Evolutionary conservation across 73 alveolate species (phyloP).

Genomic region (Effrenium voratum): DNA sequence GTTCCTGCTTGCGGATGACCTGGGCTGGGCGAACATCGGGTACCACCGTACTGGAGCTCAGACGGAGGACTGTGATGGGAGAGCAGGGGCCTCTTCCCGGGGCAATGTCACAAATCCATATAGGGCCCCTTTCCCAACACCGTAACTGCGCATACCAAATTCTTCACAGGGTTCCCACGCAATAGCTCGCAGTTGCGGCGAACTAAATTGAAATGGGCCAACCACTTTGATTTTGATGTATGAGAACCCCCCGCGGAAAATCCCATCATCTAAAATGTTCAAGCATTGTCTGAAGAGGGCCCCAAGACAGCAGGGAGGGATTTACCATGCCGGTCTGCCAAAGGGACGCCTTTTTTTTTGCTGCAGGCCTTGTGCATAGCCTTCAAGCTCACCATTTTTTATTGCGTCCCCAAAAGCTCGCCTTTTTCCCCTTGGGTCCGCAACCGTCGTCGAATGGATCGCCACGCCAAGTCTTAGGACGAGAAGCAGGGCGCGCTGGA

Average conservation of each 20-base stretch:
- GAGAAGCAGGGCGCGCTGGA: not conserved
- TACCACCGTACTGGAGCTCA: not conserved
- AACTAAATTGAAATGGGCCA: no score
- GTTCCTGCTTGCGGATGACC: conserved; percentile 8
- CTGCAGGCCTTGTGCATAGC: not conserved
- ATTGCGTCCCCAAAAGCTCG: not conserved
- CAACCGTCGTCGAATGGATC: no score
- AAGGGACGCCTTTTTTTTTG: not conserved
- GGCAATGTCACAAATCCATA: not conserved
- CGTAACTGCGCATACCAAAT: not conserved
- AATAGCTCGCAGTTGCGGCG: not conserved
- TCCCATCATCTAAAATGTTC: no score
- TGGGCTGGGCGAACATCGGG: conserved; percentile 9
- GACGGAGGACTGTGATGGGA: not conserved
- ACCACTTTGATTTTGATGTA: no score
- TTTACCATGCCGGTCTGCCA: not conserved
- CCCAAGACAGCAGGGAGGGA: no score
- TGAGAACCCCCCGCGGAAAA: no score
- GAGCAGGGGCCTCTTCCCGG: not conserved
- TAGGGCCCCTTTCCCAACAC: not conserved
- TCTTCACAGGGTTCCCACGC: not conserved
- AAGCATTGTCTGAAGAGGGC: no score
- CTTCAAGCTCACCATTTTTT: not conserved
- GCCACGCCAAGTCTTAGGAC: not conserved
- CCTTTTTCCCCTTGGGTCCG: no score